Evolutionary conservation across 202 grass and related monocot species (phyloP), one percentile per base, ranked within the genome.

Genomic region (Panicum virgatum): DNA sequence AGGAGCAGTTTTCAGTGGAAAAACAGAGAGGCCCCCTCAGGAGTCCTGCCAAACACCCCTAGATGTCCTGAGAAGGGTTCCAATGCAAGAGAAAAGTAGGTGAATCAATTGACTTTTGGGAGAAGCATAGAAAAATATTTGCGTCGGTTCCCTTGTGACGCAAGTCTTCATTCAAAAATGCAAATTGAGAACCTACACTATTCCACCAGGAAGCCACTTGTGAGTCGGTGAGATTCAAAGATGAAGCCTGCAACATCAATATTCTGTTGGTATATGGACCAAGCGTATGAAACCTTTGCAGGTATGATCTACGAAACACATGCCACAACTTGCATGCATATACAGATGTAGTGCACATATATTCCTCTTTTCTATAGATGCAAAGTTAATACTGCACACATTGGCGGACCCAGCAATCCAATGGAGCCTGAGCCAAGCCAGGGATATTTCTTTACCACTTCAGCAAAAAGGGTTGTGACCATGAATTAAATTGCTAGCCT

Each of bases 121-220:
- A 66, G 78, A 59, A 26, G 62, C 60, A 54, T 42, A 43, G 16
- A 40, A 22, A 46, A 75, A 51, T 69, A 54, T 37, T 75, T 88
- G 59, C 29, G 22, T 84, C 20, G 81, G 76, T 80, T 80, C 69
- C 23, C 81, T 88, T 80, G 42, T 80, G 45, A 80, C 62, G 69
- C 69, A 75, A 84, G 69, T 40, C 9, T 69, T 84, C 13, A 69
- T 66, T 76, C 5, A 86, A 69, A 86, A 86, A 61, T 81, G 76
- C 70, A 53, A 69, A 53, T 79, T 62, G 76, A 23, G 76, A 75
- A 88, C 69, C 18, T 62, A 3, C 25, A 52, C 59, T 85, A 34
- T 82, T 82, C 27, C 61, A 78, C 26, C 26, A 56, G 12, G 86
- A 69, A 75, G 22, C 29, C 13, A 23, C 46, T 77, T 59, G 30